A percentile compares a stretch with the other conserved stretches of the same genome.
phyloP scores from a whole-genome alignment of 2,329 filamentous ascomycete genomes.

The Microdochium bolleyi region DNA sequence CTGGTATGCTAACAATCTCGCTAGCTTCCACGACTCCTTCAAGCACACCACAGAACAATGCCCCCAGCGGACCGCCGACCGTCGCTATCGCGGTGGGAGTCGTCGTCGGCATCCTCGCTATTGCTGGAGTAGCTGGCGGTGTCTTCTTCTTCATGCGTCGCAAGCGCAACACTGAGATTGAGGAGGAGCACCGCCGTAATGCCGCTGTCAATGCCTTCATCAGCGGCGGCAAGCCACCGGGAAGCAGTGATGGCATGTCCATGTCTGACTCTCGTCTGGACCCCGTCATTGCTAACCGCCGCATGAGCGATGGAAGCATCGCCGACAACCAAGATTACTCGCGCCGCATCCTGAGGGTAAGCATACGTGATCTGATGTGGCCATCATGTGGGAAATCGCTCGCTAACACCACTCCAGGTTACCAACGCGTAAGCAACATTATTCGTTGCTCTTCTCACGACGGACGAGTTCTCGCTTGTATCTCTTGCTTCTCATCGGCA shows the following conservation, averaged over 20 bases:
- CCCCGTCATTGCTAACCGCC: constrained; percentile 72
- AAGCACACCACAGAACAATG: constrained; percentile 14
- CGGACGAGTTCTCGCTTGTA: background rate
- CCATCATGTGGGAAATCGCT: background rate
- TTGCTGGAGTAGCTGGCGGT: constrained; percentile 59
- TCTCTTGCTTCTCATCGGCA: background rate
- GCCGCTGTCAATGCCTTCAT: constrained; percentile 73
- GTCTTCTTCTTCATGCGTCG: constrained; percentile 68
- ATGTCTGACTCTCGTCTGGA: constrained; percentile 81
- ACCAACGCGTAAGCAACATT: constrained; percentile 21
- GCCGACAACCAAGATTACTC: constrained; percentile 97
- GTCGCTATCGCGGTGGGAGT: constrained; percentile 81
- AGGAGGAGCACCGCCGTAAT: constrained; percentile 78
- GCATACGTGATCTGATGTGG: constrained; percentile 17
- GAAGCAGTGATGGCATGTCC: constrained; percentile 57
- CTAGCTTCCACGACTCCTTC: constrained; percentile 11
- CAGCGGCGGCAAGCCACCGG: constrained; percentile 52
- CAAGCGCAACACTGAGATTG: constrained; percentile 67
- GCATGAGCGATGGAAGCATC: constrained; percentile 91
- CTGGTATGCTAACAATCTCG: constrained; percentile 1
- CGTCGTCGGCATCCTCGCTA: constrained; percentile 70
- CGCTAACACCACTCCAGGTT: constrained; percentile 14
- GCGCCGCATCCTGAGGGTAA: constrained; percentile 86
- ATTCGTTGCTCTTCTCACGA: constrained; percentile 9
- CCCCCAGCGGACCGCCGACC: constrained; percentile 51